Base-by-base conservation (phyloP, 202 grass and related monocot genomes). In the Miscanthus sacchariflorus region DNA sequence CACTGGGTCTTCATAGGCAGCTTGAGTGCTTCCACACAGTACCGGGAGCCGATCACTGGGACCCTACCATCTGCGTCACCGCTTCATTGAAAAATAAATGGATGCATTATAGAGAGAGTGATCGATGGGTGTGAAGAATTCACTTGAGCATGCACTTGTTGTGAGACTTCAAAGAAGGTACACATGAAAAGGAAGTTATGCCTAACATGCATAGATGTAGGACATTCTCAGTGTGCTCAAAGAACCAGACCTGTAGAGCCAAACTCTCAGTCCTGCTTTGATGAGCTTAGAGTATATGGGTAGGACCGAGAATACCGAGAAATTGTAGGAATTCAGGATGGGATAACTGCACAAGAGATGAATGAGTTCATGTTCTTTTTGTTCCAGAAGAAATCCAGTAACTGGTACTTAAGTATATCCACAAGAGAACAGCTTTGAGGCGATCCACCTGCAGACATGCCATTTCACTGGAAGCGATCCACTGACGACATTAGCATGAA, bases 31-130 rank as follows among this genome's bases (percentile, higher is more conserved):
- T 98, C 95, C 8, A 93, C 84, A 49, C 95, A 93, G 84, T 93
- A 95, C 38, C 95, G 92, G 15, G 95, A 91, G 64, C 93, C 89
- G n/a, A 95, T 98, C 40, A 95, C 89, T n/a, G 95, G 93, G 42
- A 98, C 95, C 81, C 95, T 91, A 19, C 95, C 95, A 61, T 98
- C 95, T 5, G 91, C 84, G 27, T 98, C 93, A 36, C 93, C 95
- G 36, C 91, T 98, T 83, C 81, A 87, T 82, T 23, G 25, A 74
- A 27, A 65, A 78, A 82, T 42, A 67, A 14, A 63, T 0, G 6
- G 40, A 72, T 70, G 7, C 30, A 38, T 43, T 65, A 65, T 65
- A 65, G 9, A 64, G 46, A 56, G 30, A 39, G 19, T 78, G 10
- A 38, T 78, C 36, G 7, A 35, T 84, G 14, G 9, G 15, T 67